These are phyloP conservation scores for Angomonas desouzai DNA, from an alignment of 208 protist species.

Conservation along the genomic window DNA sequence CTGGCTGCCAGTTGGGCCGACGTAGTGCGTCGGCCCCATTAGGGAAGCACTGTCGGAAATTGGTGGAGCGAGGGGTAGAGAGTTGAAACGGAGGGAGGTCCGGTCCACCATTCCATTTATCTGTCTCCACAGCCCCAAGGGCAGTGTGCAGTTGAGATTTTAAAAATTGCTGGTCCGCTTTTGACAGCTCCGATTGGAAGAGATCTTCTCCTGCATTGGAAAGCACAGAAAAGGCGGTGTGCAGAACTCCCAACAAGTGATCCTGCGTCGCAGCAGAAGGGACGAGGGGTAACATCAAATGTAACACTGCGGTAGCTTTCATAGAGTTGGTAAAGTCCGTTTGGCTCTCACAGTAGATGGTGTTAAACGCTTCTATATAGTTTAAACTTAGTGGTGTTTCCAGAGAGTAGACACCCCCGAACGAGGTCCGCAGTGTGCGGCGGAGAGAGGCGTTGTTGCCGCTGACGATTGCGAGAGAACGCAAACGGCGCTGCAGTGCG, in stretches of 20 bases:
- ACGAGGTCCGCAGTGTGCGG: not conserved
- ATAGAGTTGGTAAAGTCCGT: slow-evolving; percentile 37
- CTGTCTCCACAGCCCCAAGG: no score
- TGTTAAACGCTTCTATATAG: slow-evolving; percentile 71
- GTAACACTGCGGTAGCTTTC: slow-evolving; percentile 33
- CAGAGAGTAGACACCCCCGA: slow-evolving; percentile 28
- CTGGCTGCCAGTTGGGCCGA: slow-evolving; percentile 11
- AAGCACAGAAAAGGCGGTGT: not conserved
- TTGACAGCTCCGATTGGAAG: not conserved
- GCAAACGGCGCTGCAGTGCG: not conserved
- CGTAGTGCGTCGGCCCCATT: slow-evolving; percentile 49
- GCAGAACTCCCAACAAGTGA: not conserved
- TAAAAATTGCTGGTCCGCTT: not conserved
- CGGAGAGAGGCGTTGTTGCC: not conserved
- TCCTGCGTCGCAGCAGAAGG: not conserved
- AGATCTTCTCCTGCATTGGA: not conserved
- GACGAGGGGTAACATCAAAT: slow-evolving; percentile 47
- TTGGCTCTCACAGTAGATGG: slow-evolving; percentile 47
- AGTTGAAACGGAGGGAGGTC: slow-evolving; percentile 29
- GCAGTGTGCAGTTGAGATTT: no score
- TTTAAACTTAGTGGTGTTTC: slow-evolving; percentile 25
- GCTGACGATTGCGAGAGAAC: not conserved
- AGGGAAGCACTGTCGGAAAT: slow-evolving; percentile 51
- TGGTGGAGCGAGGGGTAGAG: slow-evolving; percentile 28
- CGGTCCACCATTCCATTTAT: no score